Evolutionary conservation across 805 yeast genomes (phyloP), one percentile per base, ranked within the genome.

Genomic region (Saccharomycopsis vini): DNA sequence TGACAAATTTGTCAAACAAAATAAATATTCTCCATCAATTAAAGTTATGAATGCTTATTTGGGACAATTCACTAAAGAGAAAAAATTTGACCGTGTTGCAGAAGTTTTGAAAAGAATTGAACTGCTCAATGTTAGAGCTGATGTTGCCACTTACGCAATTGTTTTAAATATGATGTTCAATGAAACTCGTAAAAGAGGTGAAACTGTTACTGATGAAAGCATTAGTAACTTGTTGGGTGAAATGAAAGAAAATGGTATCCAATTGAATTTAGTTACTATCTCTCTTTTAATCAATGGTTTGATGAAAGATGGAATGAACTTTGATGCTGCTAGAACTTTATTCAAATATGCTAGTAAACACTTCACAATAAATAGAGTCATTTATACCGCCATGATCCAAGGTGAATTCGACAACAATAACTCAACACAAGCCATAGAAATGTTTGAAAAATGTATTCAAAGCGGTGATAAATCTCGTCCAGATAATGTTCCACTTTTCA

Each of bases 61-160:
- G 50, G 55, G 63, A 22, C 51, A 60, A 32, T 69, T 73, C 43
- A 62, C 72, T 16, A 61, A 63, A 30, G 46, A 43, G 5, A 62
- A 65, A 33, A 65, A 75, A 18, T 56, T 56, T 47, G 67, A 63
- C 24, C 64, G 65, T 38, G 80, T 80, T 3, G 63, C 64, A n/a
- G 66, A 63, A n/a, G 63, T 74, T 12, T 58, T 81, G 34, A 62
- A 67, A 28, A 62, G 63, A 46, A 71, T 79, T 75, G 56, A 54
- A 32, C 57, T 56, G 26, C 46, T 62, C 21, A 56, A 62, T 3
- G 58, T 79, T 20, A 54, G 64, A 30, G 81, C 81, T 22, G 84
- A 78, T 56, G 66, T 76, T 37, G 76, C 76, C 15, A 79, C 89
- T 2, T 75, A 75, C 59, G 72, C 88, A 3, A 69, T 73, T 29